phyloP scores from a whole-genome alignment of 2,329 filamentous ascomycete species.

The Pseudogymnoascus sp. region DNA sequence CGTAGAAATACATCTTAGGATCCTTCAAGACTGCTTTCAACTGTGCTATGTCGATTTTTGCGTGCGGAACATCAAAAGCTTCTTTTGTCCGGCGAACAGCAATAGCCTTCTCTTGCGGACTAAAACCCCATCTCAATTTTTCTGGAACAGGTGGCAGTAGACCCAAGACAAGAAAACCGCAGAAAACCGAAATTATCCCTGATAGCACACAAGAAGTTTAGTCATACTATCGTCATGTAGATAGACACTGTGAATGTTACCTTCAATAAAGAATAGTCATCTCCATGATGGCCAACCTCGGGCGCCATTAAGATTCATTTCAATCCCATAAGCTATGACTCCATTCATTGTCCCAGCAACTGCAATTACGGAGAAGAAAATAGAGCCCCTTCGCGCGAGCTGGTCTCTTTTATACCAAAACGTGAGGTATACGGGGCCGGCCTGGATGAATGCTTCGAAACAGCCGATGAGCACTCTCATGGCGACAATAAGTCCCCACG shows the following conservation, averaged over 20 bases:
- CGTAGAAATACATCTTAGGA: conserved; percentile 9
- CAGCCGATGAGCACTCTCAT: conserved; percentile 14
- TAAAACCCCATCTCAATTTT: conserved; percentile 14
- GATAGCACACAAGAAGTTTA: conserved; percentile 9
- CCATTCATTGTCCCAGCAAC: conserved; percentile 18
- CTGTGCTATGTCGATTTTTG: conserved; percentile 11
- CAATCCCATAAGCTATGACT: conserved; percentile 16
- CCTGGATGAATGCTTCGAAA: conserved; percentile 12
- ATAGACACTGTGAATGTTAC: conserved; percentile 7
- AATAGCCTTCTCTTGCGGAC: conserved; percentile 14
- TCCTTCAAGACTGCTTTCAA: conserved; percentile 10
- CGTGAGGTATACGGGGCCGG: conserved; percentile 12
- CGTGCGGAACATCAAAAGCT: conserved; percentile 11
- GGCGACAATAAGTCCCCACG: conserved; percentile 11
- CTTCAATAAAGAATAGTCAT: conserved; percentile 19
- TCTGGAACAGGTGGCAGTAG: conserved; percentile 11
- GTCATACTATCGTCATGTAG: not conserved
- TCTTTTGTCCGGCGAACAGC: conserved; percentile 1
- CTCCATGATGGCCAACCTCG: conserved; percentile 12
- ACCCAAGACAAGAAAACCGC: conserved; percentile 10
- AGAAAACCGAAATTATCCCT: no score
- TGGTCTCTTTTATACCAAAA: conserved; percentile 19
- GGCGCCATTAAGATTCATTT: conserved; percentile 9
- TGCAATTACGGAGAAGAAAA: conserved; percentile 15
- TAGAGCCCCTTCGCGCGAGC: conserved; percentile 17